Percentiles rank a stretch among this genome's conserved stretches.
Conservation (phyloP, 495 filamentous ascomycete genomes). For the Sordaria brevicollis region DNA sequence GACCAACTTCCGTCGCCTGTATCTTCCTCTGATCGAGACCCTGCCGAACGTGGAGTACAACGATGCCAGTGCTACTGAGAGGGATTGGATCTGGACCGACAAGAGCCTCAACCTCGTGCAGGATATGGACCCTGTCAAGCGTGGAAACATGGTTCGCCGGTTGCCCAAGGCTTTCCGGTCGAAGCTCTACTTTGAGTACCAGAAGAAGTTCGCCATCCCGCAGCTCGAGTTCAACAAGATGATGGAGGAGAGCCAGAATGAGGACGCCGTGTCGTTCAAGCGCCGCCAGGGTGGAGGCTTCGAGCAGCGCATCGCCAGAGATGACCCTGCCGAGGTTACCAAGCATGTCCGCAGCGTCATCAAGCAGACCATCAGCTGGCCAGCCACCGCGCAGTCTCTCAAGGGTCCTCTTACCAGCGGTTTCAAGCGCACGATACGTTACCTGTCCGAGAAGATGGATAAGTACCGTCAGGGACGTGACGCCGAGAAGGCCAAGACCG, state of each 20-base stretch:
- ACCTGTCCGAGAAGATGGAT: slow-evolving; percentile 71
- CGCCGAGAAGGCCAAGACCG: slow-evolving; percentile 7
- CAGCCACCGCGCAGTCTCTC: slow-evolving; percentile 70
- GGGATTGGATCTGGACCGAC: slow-evolving; percentile 57
- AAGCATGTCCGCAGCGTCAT: slow-evolving; percentile 62
- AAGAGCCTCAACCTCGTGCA: slow-evolving; percentile 51
- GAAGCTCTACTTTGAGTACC: slow-evolving; percentile 88
- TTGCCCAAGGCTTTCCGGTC: slow-evolving; percentile 79
- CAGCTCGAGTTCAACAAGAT: slow-evolving; percentile 75
- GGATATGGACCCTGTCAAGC: slow-evolving; percentile 81
- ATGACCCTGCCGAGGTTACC: slow-evolving; percentile 51
- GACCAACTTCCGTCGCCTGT: slow-evolving; percentile 79
- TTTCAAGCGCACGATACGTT: slow-evolving; percentile 53
- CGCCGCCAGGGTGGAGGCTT: slow-evolving; percentile 72
- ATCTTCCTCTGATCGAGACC: slow-evolving; percentile 76
- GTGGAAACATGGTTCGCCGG: slow-evolving; percentile 92
- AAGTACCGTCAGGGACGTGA: slow-evolving; percentile 49
- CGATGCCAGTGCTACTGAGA: slow-evolving; percentile 51
- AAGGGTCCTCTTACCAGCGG: slow-evolving; percentile 77
- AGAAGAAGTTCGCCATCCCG: slow-evolving; percentile 79
- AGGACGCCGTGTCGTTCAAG: slow-evolving; percentile 56
- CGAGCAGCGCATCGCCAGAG: slow-evolving; percentile 68
- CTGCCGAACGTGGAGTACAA: slow-evolving; percentile 80
- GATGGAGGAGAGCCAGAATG: slow-evolving; percentile 62
- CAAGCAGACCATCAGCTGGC: slow-evolving; percentile 81